Base-by-base conservation (phyloP, 768 basidiomycete species). In the Psilocybe tampanensis region DNA sequence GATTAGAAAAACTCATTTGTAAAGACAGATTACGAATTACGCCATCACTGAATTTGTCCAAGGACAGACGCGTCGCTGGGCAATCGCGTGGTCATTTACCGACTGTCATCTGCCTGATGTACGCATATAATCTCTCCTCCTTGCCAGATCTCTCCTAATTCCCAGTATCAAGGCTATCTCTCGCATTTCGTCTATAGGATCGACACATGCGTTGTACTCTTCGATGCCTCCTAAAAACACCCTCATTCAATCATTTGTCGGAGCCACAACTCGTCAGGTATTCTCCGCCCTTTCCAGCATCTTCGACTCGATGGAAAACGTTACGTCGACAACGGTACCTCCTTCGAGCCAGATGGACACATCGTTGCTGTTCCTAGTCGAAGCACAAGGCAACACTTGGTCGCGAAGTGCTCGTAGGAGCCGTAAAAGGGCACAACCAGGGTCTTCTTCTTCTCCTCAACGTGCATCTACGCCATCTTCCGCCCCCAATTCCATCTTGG, bases 31-130 rank as follows among this genome's bases (percentile, higher is more conserved):
- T 43, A 76, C 83, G 29, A 97, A 97, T 71, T 98, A 95, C 69
- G 90, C 86, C 0, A 76, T 98, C 44, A 86, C 86, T 0, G 88
- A 94, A 61, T 89, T 95, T 44, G 75, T 88, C 2, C 94, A 94
- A 71, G 93, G 95, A 0, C 84, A 88, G 54, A 98, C 96, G 0
- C 80, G 89, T 1, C 83, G 97, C n/a, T 98, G 95, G 94, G 92
- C 88, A 0, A 71, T 98, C 2, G 93, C 83, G 0, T 98, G 96
- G 96, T 94, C 91, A 0, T 86, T 88, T 52, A 75, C 72, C 2
- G 78, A 81, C 24, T 68, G 68, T 13, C 84, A 85, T 7, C 72
- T 97, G 26, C 87, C 92, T 1, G 94, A 97, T 60, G 96, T 95
- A 68, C 50, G 91, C 76, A 11, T 18, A 19, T n/a, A 33, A 12